phyloP scores from a whole-genome alignment of 2,329 filamentous ascomycete species.

The Penicillium vulpinum region DNA sequence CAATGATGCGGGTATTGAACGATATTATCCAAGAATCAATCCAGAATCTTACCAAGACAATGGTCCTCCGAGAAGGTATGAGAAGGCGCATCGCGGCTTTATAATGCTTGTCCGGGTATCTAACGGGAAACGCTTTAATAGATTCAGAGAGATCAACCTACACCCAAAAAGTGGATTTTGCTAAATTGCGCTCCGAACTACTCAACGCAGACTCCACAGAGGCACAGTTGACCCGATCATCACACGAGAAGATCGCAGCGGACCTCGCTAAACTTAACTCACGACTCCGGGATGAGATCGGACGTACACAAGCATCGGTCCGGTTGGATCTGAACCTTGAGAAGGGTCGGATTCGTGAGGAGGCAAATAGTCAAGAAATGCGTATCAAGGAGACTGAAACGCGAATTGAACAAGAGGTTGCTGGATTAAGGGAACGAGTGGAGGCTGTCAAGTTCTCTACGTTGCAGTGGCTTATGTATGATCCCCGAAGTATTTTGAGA shows the following conservation, averaged over 20 bases:
- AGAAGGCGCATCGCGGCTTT: background rate
- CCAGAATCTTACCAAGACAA: conserved; percentile 93
- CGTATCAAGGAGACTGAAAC: conserved; percentile 99
- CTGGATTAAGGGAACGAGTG: conserved; percentile 82
- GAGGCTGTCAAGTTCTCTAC: conserved; percentile 98
- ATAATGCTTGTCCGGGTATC: background rate
- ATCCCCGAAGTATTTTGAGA: conserved; percentile 30
- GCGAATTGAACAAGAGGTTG: conserved; percentile 96
- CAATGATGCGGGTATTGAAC: conserved; percentile 97
- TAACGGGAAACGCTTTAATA: conserved; percentile 20
- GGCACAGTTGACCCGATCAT: conserved; percentile 79
- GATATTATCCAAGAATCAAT: conserved; percentile 98
- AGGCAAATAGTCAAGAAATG: conserved; percentile 93
- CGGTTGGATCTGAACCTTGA: conserved; percentile 91
- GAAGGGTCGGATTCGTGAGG: conserved; percentile 93
- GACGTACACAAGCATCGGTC: conserved; percentile 88
- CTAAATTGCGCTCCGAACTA: conserved; percentile 91
- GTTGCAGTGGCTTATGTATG: conserved; percentile 95
- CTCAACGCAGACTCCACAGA: conserved; percentile 90
- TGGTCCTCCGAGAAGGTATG: conserved; percentile 94
- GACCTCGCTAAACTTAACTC: conserved; percentile 93
- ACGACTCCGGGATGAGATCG: conserved; percentile 87
- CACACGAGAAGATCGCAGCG: conserved; percentile 89
- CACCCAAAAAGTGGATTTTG: conserved; percentile 93
- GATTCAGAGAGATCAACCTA: conserved; percentile 58